Base-by-base conservation (phyloP, 345 rosid genomes). In the Syzygium jambos region DNA sequence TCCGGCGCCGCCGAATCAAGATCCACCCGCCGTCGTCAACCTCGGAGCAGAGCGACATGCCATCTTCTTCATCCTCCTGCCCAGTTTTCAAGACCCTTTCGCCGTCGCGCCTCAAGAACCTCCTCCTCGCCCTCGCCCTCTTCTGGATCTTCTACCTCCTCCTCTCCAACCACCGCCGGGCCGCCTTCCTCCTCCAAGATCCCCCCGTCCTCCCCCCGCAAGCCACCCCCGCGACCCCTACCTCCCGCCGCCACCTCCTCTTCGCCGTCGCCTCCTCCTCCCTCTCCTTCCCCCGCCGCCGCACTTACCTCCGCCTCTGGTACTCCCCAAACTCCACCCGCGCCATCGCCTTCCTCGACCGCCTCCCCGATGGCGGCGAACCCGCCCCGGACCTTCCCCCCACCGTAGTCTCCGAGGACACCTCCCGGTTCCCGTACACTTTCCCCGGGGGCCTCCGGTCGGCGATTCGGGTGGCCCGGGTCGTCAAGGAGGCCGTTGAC, bases 401-500 rank as follows among this genome's bases (percentile, higher is more conserved):
- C 0, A 91, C 91, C 1, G 53, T 91, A 54, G 85, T 94, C 52
- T 95, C 98, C 78, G 87, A 85, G 49, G 99, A 96, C 88, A 92
- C 93, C 51, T 95, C 97, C 6, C 89, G 92, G 30, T 98, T 96
- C 85, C 98, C 96, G 3, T 95, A 94, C 92, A 93, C 91, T 23
- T 95, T 93, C 91, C 94, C 91, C 63, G 92, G 95, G 14, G 98
- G 99, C 41, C 94, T 94, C 88, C 93, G 94, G 84, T 96, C 98
- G 5, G 98, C 98, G 51, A 88, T 98, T 84, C 94, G 98, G n/a
- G 93, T 96, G 61, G 98, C 98, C 56, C 98, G 97, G 6, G 91
- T 96, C 14, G 98, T 95, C 52, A 95, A 95, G 87, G 99, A 98
- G 91, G 94, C 92, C 7, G 96, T 95, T n/a, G 95, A 95, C 73